These are phyloP conservation scores for Penicillium digitatum DNA, from an alignment of 2,329 filamentous ascomycete genomes.

Conservation along the genomic window DNA sequence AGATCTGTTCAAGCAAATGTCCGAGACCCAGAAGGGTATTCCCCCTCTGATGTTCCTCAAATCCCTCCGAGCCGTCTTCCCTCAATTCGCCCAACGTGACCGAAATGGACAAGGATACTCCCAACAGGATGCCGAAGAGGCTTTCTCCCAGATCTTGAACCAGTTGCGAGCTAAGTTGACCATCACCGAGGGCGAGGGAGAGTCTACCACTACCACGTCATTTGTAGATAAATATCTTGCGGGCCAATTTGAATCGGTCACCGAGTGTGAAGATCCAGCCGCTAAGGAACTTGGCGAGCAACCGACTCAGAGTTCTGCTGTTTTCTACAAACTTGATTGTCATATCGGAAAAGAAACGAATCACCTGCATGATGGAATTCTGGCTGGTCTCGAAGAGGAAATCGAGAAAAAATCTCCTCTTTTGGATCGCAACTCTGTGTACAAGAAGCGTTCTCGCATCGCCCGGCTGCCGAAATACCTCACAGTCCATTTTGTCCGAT, in stretches of 20 bases:
- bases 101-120: conserved; percentile 80
- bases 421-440: conserved; percentile 72
- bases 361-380: conserved; percentile 83
- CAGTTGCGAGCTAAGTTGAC: conserved; percentile 76
- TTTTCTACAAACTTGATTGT: conserved; percentile 90
- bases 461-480: conserved; percentile 89
- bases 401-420: conserved; percentile 82
- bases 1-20: conserved; percentile 84
- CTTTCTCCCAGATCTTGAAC: conserved; percentile 91
- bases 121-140: conserved; percentile 98
- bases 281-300: conserved; percentile 73
- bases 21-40: conserved; percentile 81
- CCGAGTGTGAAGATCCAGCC: conserved; percentile 77
- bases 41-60: conserved; percentile 78
- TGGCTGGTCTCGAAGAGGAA: conserved; percentile 76
- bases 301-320: conserved; percentile 62
- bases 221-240: conserved; percentile 91
- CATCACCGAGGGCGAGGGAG: conserved; percentile 50
- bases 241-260: conserved; percentile 71
- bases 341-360: conserved; percentile 87
- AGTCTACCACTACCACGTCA: conserved; percentile 53
- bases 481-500: conserved; percentile 94
- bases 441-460: conserved; percentile 89
- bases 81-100: conserved; percentile 87
- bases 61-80: conserved; percentile 72